Conservation (phyloP, 257 asterid species). For the Fraxinus anomala region DNA sequence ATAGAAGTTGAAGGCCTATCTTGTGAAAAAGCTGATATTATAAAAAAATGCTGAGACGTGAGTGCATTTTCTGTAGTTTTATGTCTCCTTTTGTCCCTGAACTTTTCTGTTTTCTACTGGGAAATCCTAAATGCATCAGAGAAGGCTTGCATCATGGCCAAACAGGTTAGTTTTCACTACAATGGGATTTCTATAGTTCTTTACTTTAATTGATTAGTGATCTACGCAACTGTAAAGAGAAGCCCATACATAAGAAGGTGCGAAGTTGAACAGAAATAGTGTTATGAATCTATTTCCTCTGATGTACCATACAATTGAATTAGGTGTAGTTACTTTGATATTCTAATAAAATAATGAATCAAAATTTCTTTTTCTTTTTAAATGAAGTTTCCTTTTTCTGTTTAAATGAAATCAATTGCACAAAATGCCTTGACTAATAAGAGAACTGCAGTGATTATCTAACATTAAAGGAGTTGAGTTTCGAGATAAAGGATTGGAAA, state of each 20-base stretch:
- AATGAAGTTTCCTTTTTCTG: neutral
- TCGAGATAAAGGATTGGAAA: neutral
- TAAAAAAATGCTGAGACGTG: conserved; percentile 49
- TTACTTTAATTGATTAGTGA: too few relatives aligned
- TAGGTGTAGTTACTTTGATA: too few relatives aligned
- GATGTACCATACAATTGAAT: neutral
- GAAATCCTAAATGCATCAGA: conserved; percentile 64
- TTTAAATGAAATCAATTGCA: neutral
- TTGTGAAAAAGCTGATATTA: conserved; percentile 15
- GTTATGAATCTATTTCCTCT: neutral
- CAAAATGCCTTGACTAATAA: conserved; percentile 11
- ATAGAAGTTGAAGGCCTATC: conserved; percentile 34
- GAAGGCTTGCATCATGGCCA: conserved; percentile 71
- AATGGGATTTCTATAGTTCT: too few relatives aligned
- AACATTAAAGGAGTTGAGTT: neutral
- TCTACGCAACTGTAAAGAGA: neutral
- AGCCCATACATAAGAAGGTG: neutral
- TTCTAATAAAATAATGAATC: too few relatives aligned
- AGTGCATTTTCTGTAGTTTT: conserved; percentile 27
- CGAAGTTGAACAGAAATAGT: neutral
- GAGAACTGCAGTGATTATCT: neutral
- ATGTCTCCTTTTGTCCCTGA: conserved; percentile 43
- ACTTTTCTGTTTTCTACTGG: conserved; percentile 65
- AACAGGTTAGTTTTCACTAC: conserved; percentile 45
- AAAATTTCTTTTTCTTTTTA: neutral